Conservation (phyloP, 441 rosid species). For the Eutrema salsugineum region DNA sequence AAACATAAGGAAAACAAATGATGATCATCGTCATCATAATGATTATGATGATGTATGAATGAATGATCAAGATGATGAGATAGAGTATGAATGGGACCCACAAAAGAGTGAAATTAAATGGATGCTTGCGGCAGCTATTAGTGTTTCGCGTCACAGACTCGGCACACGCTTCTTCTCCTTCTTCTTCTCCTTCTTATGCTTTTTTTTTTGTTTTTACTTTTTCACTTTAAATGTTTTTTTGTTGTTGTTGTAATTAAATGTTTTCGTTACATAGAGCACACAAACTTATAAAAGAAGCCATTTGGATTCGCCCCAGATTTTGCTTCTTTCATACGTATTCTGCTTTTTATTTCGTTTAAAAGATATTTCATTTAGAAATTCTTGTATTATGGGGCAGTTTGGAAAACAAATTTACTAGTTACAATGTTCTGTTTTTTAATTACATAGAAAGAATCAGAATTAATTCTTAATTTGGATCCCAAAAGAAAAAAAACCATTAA, state of each 20-base stretch:
- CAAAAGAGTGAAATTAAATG: neutral
- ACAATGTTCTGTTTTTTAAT: neutral
- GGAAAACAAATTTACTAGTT: neutral
- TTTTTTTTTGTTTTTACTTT: neutral
- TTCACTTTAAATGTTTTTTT: no score
- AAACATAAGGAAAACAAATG: neutral
- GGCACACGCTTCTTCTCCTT: conserved; percentile 22
- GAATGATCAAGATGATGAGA: conserved; percentile 2
- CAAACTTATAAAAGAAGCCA: conserved; percentile 16
- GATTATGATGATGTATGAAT: conserved; percentile 6
- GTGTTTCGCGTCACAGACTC: conserved; percentile 5
- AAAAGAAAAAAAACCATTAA: neutral
- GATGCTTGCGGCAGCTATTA: conserved; percentile 5
- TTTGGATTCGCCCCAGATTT: conserved; percentile 22
- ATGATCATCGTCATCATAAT: neutral
- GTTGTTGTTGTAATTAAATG: neutral
- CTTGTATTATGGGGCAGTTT: neutral
- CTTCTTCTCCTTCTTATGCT: neutral
- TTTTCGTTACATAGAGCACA: neutral
- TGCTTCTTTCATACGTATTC: conserved; percentile 29
- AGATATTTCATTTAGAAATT: neutral
- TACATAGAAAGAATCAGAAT: neutral
- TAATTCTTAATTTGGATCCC: neutral
- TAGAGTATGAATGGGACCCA: neutral
- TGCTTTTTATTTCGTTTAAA: neutral